Base-by-base conservation (phyloP, 768 basidiomycete genomes). In the Epithele typhae region DNA sequence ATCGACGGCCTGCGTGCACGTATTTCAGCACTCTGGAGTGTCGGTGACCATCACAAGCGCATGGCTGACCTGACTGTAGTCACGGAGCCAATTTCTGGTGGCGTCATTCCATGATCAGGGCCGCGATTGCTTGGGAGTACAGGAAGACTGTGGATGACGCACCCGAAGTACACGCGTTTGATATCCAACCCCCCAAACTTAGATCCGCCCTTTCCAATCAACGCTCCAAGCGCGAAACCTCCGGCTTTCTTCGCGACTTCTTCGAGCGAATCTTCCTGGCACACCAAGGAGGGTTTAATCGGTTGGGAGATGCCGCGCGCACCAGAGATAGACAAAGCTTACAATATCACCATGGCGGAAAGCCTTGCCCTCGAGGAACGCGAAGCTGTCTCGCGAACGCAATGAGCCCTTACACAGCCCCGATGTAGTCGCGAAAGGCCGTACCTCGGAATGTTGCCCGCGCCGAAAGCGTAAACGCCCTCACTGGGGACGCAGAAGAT, bases 291-390 rank as follows among this genome's bases (percentile, higher is more conserved):
- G n/a, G n/a, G n/a, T n/a, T n/a, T n/a, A n/a, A n/a, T n/a, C n/a
- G n/a, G n/a, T n/a, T n/a, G n/a, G n/a, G n/a, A n/a, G n/a, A n/a
- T n/a, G n/a, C n/a, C n/a, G n/a, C n/a, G n/a, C n/a, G n/a, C n/a
- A n/a, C n/a, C n/a, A n/a, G n/a, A n/a, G n/a, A n/a, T n/a, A n/a
- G n/a, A 15, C 21, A 38, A 51, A 27, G 57, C 65, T 57, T 70
- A 72, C 76, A 46, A 96, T 92, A 65, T 96, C 92, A 35, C 93
- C 93, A 61, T 96, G 92, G 38, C 91, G 71, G 67, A 88, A 89
- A 1, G 87, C 87, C 53, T 75, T 81, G 32, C 87, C 90, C 63
- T 94, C 92, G 66, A 94, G 77, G 63, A 85, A 94, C 5, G 88
- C 84, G 61, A 82, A 90, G 18, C 87, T 86, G 51, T 19, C 38